phyloP scores from a whole-genome alignment of 1,139 yeast genomes.

The Blastobotrys apis region DNA sequence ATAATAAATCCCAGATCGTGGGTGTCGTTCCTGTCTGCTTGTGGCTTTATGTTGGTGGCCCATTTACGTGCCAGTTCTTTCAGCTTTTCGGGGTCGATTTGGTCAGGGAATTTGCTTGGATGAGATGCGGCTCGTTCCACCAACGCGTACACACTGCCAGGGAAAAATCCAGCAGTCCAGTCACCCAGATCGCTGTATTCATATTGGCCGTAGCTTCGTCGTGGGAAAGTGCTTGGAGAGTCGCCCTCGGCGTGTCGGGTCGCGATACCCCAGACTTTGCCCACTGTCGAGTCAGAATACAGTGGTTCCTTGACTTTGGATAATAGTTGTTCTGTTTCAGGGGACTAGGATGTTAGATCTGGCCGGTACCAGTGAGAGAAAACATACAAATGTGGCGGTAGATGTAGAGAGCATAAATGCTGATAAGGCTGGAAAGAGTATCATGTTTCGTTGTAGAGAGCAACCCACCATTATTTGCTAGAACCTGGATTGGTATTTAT shows the following conservation, averaged over 20 bases:
- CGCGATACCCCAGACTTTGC: constrained; percentile 14
- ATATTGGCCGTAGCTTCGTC: constrained; percentile 15
- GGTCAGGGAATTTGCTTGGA: constrained; percentile 9
- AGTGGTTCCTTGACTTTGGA: constrained; percentile 3
- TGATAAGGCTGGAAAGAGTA: too few relatives aligned
- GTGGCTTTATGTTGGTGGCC: constrained; percentile 8
- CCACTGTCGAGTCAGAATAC: constrained; percentile 6
- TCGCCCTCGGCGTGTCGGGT: neutral
- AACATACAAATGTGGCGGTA: too few relatives aligned
- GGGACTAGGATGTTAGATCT: too few relatives aligned
- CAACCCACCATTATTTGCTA: too few relatives aligned
- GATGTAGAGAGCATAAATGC: too few relatives aligned
- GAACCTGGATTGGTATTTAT: too few relatives aligned
- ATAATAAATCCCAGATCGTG: constrained; percentile 34
- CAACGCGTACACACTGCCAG: constrained; percentile 29
- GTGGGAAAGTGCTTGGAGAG: constrained; percentile 4
- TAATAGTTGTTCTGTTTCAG: too few relatives aligned
- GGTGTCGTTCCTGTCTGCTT: constrained; percentile 29
- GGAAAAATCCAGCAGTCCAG: constrained; percentile 35
- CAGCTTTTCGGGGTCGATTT: constrained; percentile 22
- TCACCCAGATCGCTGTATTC: constrained; percentile 19
- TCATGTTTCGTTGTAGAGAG: too few relatives aligned
- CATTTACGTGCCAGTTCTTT: constrained; percentile 14
- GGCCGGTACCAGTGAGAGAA: too few relatives aligned
- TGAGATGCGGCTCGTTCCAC: constrained; percentile 23